Evolutionary conservation across 352 stramenopile genomes (phyloP).

Genomic region (Phytophthora megakarya): DNA sequence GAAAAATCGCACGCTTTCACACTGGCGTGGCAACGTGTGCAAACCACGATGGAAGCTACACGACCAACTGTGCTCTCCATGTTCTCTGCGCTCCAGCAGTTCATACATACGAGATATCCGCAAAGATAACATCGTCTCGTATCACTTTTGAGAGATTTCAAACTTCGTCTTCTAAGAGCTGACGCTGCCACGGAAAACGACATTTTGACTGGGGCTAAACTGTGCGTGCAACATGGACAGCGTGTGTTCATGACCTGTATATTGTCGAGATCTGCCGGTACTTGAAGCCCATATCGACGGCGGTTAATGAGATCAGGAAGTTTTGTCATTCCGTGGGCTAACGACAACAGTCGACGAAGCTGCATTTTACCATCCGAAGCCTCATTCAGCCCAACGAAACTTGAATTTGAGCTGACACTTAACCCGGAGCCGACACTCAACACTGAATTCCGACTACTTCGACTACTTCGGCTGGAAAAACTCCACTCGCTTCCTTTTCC

Average conservation of each 20-base stretch:
- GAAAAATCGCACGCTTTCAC: slow-evolving; percentile 32
- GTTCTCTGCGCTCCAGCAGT: slow-evolving; percentile 31
- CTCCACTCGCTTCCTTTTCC: neutral
- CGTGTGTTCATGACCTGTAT: slow-evolving; percentile 22
- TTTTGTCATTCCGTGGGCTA: slow-evolving; percentile 24
- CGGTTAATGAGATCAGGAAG: slow-evolving; percentile 23
- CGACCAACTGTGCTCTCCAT: slow-evolving; percentile 24
- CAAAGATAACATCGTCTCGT: slow-evolving; percentile 32
- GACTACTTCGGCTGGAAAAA: slow-evolving; percentile 4
- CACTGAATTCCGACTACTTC: too few relatives aligned
- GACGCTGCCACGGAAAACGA: slow-evolving; percentile 19
- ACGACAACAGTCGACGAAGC: slow-evolving; percentile 16
- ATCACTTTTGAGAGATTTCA: slow-evolving; percentile 19
- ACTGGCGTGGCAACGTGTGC: slow-evolving; percentile 13
- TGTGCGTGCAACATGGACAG: slow-evolving; percentile 32
- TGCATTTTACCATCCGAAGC: slow-evolving; percentile 17
- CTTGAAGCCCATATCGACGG: slow-evolving; percentile 21
- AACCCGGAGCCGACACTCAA: slow-evolving; percentile 2
- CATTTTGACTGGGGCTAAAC: slow-evolving; percentile 25
- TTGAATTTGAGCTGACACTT: neutral
- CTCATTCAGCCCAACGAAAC: slow-evolving; percentile 10
- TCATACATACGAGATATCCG: slow-evolving; percentile 25
- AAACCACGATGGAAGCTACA: slow-evolving; percentile 28
- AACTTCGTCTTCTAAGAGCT: slow-evolving; percentile 16
- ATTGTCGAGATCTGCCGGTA: slow-evolving; percentile 15